Percentiles rank a stretch among this genome's conserved stretches.
Conservation (phyloP, 2,329 filamentous ascomycete species). For the Berkeleyomyces basicola region DNA sequence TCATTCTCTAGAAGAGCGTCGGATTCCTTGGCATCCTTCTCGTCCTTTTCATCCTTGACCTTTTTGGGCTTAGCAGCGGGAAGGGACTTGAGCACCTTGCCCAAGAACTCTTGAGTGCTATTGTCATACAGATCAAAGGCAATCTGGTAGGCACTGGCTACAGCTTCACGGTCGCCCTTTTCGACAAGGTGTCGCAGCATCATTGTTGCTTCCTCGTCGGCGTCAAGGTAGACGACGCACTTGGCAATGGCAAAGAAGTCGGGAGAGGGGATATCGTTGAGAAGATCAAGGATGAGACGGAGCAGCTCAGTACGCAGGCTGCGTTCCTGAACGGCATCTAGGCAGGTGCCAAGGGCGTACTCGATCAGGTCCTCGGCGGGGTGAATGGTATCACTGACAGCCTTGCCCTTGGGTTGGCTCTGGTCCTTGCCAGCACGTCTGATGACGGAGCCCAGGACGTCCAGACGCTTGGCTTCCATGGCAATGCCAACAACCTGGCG, state of each 20-base stretch:
- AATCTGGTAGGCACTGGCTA: constrained; percentile 87
- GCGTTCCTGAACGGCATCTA: constrained; percentile 93
- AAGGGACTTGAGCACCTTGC: constrained; percentile 70
- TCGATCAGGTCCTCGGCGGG: constrained; percentile 89
- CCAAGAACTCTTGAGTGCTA: constrained; percentile 89
- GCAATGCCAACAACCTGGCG: constrained; percentile 94
- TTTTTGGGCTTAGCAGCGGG: constrained; percentile 34
- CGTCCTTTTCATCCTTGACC: constrained; percentile 30
- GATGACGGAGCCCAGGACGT: constrained; percentile 74
- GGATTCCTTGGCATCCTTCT: constrained; percentile 29
- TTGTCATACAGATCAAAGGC: constrained; percentile 98
- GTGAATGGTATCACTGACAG: constrained; percentile 32
- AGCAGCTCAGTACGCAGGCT: constrained; percentile 71
- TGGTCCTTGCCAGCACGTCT: constrained; percentile 66
- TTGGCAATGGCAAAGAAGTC: constrained; percentile 98
- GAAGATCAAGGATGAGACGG: constrained; percentile 79
- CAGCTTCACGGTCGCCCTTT: constrained; percentile 59
- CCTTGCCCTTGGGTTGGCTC: constrained; percentile 47
- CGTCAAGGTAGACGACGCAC: constrained; percentile 89
- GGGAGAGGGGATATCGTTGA: constrained; percentile 79
- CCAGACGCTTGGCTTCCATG: constrained; percentile 81
- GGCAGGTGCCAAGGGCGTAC: constrained; percentile 87
- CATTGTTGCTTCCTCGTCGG: constrained; percentile 74
- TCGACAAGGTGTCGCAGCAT: constrained; percentile 72
- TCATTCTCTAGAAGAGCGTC: constrained; percentile 33